Conservation (phyloP, 495 filamentous ascomycete species). For the Pseudevernia furfuracea region DNA sequence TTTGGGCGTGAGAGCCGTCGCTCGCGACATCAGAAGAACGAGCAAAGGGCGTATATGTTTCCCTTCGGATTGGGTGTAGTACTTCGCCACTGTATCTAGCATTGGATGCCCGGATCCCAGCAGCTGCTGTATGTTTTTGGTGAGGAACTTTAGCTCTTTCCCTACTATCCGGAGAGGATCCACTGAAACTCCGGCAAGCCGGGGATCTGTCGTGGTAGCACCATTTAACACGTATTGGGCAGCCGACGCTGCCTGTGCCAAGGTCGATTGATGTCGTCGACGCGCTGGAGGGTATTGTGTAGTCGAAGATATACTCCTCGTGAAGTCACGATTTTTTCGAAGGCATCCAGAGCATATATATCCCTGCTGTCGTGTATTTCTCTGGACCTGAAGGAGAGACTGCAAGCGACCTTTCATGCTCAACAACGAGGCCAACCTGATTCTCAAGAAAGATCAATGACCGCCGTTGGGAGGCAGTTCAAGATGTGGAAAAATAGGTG, state of each 20-base stretch:
- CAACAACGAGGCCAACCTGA: neutral
- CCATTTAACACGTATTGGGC: constrained; percentile 70
- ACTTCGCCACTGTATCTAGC: constrained; percentile 90
- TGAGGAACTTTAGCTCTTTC: constrained; percentile 92
- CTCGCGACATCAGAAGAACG: constrained; percentile 90
- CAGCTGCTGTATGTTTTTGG: constrained; percentile 77
- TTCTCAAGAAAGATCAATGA: neutral
- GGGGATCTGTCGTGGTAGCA: constrained; percentile 48
- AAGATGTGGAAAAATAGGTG: neutral
- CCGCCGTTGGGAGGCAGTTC: neutral
- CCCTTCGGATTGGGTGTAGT: constrained; percentile 94
- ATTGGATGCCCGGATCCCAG: constrained; percentile 88
- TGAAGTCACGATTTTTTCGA: constrained; percentile 9
- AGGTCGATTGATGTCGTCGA: constrained; percentile 41
- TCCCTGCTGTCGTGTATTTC: neutral
- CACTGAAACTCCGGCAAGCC: constrained; percentile 50
- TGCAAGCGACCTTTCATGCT: constrained; percentile 21
- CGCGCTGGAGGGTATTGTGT: constrained; percentile 15
- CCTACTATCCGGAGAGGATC: constrained; percentile 76
- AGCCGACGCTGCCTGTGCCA: constrained; percentile 65
- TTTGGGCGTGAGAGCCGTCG: constrained; percentile 74
- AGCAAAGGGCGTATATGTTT: constrained; percentile 94
- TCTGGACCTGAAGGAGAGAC: neutral
- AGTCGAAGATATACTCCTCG: constrained; percentile 2
- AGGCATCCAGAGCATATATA: constrained; percentile 18